phyloP scores from a whole-genome alignment of 805 yeast species.

The Cephaloascus fragrans region DNA sequence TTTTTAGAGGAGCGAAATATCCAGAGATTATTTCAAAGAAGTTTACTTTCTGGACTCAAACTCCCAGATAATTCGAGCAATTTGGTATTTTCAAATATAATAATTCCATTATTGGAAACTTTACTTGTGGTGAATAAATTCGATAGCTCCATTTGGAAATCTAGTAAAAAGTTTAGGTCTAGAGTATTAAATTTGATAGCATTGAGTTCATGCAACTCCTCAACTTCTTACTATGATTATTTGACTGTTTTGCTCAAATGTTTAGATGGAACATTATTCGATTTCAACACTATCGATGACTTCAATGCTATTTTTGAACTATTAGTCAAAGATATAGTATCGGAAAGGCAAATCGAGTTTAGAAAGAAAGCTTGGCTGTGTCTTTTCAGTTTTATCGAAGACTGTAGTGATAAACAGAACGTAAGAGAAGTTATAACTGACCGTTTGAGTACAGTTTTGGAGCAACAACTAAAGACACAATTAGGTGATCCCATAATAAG shows the following conservation, averaged over 20 bases:
- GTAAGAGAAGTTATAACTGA: too few species aligned
- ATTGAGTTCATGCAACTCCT: constrained; percentile 45
- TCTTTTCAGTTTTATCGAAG: constrained; percentile 4
- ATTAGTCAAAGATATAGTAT: constrained; percentile 9
- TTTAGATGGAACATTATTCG: constrained; percentile 2
- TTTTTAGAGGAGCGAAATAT: background rate
- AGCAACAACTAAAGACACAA: background rate
- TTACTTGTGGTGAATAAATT: constrained; percentile 31
- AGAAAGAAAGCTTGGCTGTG: constrained; percentile 15
- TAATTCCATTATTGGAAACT: constrained; percentile 40
- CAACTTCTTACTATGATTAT: constrained; percentile 34
- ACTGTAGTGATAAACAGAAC: background rate
- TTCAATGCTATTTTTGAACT: constrained; percentile 5
- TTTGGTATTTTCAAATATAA: constrained; percentile 32
- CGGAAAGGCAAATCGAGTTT: constrained; percentile 12
- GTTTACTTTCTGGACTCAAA: background rate
- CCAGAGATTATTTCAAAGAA: background rate
- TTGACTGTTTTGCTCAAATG: constrained; percentile 11
- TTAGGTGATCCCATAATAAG: constrained; percentile 3
- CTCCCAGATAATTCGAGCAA: constrained; percentile 11
- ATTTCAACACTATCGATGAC: constrained; percentile 1
- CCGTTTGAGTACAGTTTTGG: background rate
- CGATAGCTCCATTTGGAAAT: constrained; percentile 43
- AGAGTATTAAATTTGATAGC: constrained; percentile 36
- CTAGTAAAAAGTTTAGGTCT: constrained; percentile 34